A percentile compares a stretch with the other conserved stretches of the same genome.
Conservation (phyloP, 441 rosid species). For the Pelargonium myrrhifolium region DNA sequence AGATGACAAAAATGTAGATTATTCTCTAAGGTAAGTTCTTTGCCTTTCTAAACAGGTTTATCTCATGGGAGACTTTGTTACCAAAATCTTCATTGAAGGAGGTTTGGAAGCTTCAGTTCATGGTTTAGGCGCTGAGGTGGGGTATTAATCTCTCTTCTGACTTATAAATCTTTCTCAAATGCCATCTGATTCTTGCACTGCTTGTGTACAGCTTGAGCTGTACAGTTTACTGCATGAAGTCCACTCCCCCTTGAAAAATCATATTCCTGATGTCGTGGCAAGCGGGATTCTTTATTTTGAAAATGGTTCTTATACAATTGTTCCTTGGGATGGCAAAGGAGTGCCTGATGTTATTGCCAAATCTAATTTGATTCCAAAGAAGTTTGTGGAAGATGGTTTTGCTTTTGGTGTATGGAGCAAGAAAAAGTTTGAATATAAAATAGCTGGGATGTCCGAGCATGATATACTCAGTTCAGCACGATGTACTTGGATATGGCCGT, state of each 20-base stretch:
- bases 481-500: conserved; percentile 66
- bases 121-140: conserved; percentile 88
- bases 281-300: conserved; percentile 73
- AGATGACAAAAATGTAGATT: background rate
- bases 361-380: conserved; percentile 40
- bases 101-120: conserved; percentile 76
- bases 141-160: conserved; percentile 3
- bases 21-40: conserved; percentile 16
- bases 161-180: conserved; percentile 11
- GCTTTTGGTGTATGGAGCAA: conserved; percentile 84
- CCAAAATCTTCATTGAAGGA: conserved; percentile 80
- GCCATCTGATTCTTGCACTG: conserved; percentile 18
- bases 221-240: conserved; percentile 43
- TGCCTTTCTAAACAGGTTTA: conserved; percentile 53
- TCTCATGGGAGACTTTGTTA: conserved; percentile 61
- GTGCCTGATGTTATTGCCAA: conserved; percentile 52
- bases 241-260: conserved; percentile 49
- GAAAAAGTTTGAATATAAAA: conserved; percentile 51
- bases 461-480: conserved; percentile 33
- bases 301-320: conserved; percentile 52
- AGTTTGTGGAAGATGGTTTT: conserved; percentile 36
- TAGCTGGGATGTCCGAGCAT: conserved; percentile 34
- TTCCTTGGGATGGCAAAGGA: conserved; percentile 85
- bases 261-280: conserved; percentile 71
- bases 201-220: conserved; percentile 71